Evolutionary conservation across 768 basidiomycete genomes (phyloP), one percentile per base, ranked within the genome.

Genomic region (Tylopilus intermedius): DNA sequence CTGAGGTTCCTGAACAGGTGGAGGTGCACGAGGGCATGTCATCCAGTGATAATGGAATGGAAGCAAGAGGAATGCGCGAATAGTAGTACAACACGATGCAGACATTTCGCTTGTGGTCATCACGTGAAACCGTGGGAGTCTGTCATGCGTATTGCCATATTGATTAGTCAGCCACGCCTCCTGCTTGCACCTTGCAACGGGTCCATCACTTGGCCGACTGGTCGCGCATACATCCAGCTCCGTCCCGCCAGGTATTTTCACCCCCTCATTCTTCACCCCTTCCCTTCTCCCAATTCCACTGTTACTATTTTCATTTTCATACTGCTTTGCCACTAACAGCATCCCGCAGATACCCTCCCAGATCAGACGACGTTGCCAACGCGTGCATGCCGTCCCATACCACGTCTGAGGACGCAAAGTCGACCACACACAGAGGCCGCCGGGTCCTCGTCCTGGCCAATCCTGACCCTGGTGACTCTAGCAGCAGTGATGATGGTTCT

Each of bases 321-420:
- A 32, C 18, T 21, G 14, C 29, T 35, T 39, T 11, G n/a, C 29
- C 48, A 21, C 43, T 43, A 10, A 24, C 41, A 21, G 35, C 46
- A 18, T 50, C 41, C 30, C 26, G 11, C 46, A 37, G 27, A 53
- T 51, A 35, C 47, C 42, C 61, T 9, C 43, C 47, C 41, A 39
- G 50, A 63, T 61, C 67, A 56, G 59, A 55, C 69, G 56, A 58
- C 61, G 59, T 55, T 57, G 60, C 39, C 49, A 59, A 67, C 60
- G 59, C 65, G 58, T 63, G 65, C 54, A 69, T 71, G 68, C 59
- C 62, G 58, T 52, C 56, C 52, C 60, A 56, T 51, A 50, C 65
- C 63, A 86, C 86, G 84, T 80, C 83, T 54, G 86, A 86, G 72
- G 81, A 81, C 65, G 63, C 75, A 51, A 72, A 77, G 67, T 73